A percentile compares a stretch with the other conserved stretches of the same genome.
These are phyloP conservation scores for Gracilaria gracilis DNA, from an alignment of 23 red algal species.

Conservation along the genomic window DNA sequence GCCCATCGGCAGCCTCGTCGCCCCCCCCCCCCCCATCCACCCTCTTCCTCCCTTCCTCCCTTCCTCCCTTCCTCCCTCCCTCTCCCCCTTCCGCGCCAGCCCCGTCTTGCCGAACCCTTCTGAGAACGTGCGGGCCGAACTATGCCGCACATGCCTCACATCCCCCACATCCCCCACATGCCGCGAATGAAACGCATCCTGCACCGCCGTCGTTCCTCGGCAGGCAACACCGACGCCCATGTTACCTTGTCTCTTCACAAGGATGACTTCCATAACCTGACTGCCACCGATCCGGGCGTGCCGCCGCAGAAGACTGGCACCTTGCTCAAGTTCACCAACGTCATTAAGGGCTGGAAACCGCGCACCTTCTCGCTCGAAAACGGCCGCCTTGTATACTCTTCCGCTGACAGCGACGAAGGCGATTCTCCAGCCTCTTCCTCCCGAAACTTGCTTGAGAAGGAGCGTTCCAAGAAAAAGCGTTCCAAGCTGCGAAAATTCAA, in stretches of 20 bases:
- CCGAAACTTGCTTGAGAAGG: conserved; percentile 15
- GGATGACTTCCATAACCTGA: conserved; percentile 51
- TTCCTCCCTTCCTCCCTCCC: no score
- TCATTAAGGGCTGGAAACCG: conserved; percentile 61
- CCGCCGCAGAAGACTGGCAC: conserved; percentile 52
- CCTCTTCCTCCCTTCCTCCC: not conserved
- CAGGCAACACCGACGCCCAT: conserved; percentile 7
- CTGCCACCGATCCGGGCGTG: conserved; percentile 31
- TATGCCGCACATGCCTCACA: conserved; percentile 9
- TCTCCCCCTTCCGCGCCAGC: not conserved
- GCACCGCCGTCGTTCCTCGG: conserved; percentile 50
- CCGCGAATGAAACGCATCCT: conserved; percentile 33
- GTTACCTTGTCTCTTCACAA: conserved; percentile 51
- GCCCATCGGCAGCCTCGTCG: not conserved
- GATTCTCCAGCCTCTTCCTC: conserved; percentile 16
- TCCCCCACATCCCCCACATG: conserved; percentile 18
- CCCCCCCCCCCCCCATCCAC: not conserved
- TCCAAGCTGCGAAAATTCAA: conserved; percentile 34
- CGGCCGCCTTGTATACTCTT: conserved; percentile 40
- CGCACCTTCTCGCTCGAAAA: conserved; percentile 58
- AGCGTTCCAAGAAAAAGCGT: conserved; percentile 7
- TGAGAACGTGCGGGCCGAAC: not conserved
- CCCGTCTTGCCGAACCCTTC: not conserved
- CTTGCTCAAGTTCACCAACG: conserved; percentile 75
- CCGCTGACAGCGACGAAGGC: not conserved